phyloP scores from a whole-genome alignment of 2,329 filamentous ascomycete species.

The Decorospora gaudefroyi region DNA sequence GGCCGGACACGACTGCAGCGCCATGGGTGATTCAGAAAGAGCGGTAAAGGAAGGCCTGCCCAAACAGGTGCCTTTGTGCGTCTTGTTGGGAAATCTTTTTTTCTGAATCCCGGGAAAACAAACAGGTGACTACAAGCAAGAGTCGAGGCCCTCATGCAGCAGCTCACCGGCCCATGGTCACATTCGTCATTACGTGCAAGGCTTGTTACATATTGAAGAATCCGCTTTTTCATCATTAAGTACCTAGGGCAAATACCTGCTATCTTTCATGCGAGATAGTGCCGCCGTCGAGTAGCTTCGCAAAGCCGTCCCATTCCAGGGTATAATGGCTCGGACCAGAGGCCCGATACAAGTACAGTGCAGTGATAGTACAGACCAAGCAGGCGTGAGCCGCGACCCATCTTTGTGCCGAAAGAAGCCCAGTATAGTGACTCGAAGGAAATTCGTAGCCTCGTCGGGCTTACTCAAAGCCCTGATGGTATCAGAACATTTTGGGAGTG shows the following conservation, averaged over 20 bases:
- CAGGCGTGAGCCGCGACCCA: constrained; percentile 46
- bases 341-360: constrained; percentile 49
- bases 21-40: constrained; percentile 47
- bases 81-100: constrained; percentile 43
- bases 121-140: constrained; percentile 24
- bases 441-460: constrained; percentile 49
- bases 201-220: constrained; percentile 21
- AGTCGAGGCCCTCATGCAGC: constrained; percentile 17
- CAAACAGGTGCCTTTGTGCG: constrained; percentile 35
- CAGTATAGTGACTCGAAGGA: constrained; percentile 36
- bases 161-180: constrained; percentile 23
- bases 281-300: constrained; percentile 30
- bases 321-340: constrained; percentile 43
- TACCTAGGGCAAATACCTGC: constrained; percentile 42
- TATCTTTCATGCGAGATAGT: constrained; percentile 37
- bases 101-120: constrained; percentile 23
- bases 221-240: constrained; percentile 45
- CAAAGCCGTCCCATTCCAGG: constrained; percentile 31
- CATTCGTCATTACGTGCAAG: constrained; percentile 1
- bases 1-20: constrained; percentile 29
- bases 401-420: constrained; percentile 40
- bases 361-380: constrained; percentile 49
- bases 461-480: constrained; percentile 40
- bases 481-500: constrained; percentile 44
- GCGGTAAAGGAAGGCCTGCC: constrained; percentile 44